Base-by-base conservation (phyloP, 2,329 filamentous ascomycete genomes). In the Aspergillus sp. region DNA sequence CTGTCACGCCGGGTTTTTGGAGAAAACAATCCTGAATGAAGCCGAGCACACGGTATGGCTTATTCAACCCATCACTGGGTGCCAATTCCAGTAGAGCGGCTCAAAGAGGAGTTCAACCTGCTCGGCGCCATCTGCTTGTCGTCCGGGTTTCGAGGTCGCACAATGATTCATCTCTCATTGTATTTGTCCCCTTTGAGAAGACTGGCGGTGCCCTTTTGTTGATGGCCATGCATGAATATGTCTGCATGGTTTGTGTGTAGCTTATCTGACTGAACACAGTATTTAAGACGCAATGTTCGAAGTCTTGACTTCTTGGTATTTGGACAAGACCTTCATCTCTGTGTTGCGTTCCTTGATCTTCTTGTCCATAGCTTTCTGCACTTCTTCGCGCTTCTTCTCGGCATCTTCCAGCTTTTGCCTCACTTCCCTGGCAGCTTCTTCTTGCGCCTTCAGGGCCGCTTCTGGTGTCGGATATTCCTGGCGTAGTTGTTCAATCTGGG, bases 321-420 rank as follows among this genome's bases (percentile, higher is more conserved):
- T 79, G 50, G 74, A 74, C 2, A 79, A 65, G 2, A 79, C 72
- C 57, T 76, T 79, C 67, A 78, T 70, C 63, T 79, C 77, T 4
- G 71, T 77, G 55, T 79, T 74, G 36, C 76, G 69, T 59, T 79
- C 76, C 59, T 78, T 78, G 12, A 71, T 70, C 63, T 79, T 79
- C 65, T 78, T 78, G 57, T 79, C 76, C 64, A 79, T 74, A 3
- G 72, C 70, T 51, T 70, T 76, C 58, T 78, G 76, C 0, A 79
- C 67, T 50, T 76, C 69, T 41, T 76, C 76, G 51, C 68, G 72
- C 59, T 78, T 79, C 57, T 70, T 72, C 36, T 76, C 72, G 3
- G 71, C 68, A 36, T 75, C 74, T 55, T 77, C 70, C 23, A 79
- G 69, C 45, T 70, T 73, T 58, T 70, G 67, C 60, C 72, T 77